Percentiles rank a stretch among this genome's conserved stretches.
Evolutionary conservation across 2,329 filamentous ascomycete species (phyloP).

Genomic region (Fusarium sp.): DNA sequence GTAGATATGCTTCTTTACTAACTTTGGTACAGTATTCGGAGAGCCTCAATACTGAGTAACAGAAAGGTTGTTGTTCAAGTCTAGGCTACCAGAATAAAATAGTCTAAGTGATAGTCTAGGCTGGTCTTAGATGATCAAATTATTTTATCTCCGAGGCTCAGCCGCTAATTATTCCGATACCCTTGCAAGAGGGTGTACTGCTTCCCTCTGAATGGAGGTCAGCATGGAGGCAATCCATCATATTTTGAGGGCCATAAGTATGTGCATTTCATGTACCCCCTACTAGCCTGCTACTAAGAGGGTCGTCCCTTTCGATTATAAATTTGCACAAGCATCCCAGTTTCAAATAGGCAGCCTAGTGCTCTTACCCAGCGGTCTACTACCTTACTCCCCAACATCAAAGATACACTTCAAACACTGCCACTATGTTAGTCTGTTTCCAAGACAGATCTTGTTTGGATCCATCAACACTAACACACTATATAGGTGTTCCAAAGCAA

Average conservation of each 20-base stretch:
- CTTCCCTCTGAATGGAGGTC: background rate
- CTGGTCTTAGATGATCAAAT: too few species aligned
- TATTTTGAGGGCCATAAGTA: background rate
- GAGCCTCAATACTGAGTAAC: too few species aligned
- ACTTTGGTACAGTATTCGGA: too few species aligned
- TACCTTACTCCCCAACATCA: background rate
- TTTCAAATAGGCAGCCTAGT: fast-evolving
- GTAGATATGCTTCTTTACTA: too few species aligned
- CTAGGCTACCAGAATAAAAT: too few species aligned
- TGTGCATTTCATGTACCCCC: background rate
- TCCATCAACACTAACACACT: background rate
- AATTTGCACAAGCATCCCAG: background rate
- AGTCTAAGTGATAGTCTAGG: too few species aligned
- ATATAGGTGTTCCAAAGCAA: background rate
- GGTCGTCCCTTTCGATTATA: background rate
- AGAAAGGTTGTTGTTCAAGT: too few species aligned
- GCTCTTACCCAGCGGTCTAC: background rate
- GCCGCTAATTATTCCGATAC: background rate
- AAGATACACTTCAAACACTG: background rate
- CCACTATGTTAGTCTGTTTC: background rate
- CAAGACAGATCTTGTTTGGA: too few species aligned
- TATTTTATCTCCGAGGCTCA: too few species aligned
- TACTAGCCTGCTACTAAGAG: too few species aligned
- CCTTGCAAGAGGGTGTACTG: background rate
- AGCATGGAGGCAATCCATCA: background rate